phyloP scores from a whole-genome alignment of 2,329 filamentous ascomycete genomes.

The Akanthomyces dipterigenus region DNA sequence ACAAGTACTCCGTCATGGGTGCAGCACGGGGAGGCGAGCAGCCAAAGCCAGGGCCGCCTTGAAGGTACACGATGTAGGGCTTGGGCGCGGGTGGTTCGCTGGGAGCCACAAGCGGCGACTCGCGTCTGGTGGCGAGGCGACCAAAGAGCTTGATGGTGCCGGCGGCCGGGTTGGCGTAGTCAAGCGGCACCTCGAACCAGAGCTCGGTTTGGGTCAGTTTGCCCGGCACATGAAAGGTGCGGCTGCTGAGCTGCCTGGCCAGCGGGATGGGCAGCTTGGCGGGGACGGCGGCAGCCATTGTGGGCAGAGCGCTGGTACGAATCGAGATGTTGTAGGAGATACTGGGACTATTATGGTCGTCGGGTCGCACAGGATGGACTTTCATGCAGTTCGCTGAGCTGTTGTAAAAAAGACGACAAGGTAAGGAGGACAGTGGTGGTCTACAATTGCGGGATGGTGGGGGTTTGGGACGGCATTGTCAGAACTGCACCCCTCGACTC shows the following conservation, averaged over 20 bases:
- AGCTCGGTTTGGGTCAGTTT: slow-evolving; percentile 72
- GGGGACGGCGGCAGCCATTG: slow-evolving; percentile 11
- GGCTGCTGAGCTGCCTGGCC: slow-evolving; percentile 35
- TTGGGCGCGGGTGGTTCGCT: slow-evolving; percentile 34
- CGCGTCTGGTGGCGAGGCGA: slow-evolving; percentile 61
- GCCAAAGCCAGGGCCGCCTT: slow-evolving; percentile 80
- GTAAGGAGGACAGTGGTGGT: background rate
- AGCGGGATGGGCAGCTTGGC: slow-evolving; percentile 24
- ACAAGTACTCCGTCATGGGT: slow-evolving; percentile 60
- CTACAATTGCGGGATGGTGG: background rate
- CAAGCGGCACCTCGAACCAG: slow-evolving; percentile 79
- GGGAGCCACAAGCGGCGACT: slow-evolving; percentile 49
- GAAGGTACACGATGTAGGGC: slow-evolving; percentile 65
- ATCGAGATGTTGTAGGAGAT: slow-evolving; percentile 11
- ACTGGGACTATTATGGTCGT: slow-evolving; percentile 6
- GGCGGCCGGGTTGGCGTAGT: slow-evolving; percentile 58
- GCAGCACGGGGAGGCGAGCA: slow-evolving; percentile 69
- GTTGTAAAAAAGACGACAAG: background rate
- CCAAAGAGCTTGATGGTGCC: slow-evolving; percentile 70
- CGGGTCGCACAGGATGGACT: background rate
- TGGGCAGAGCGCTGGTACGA: background rate
- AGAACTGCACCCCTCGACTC: background rate
- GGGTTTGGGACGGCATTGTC: background rate
- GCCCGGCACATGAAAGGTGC: slow-evolving; percentile 45
- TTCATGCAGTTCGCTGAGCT: background rate